A percentile compares a stretch with the other conserved stretches of the same genome.
Evolutionary conservation across 2,329 filamentous ascomycete genomes (phyloP).

Genomic region (Trichoderma endophyticum): DNA sequence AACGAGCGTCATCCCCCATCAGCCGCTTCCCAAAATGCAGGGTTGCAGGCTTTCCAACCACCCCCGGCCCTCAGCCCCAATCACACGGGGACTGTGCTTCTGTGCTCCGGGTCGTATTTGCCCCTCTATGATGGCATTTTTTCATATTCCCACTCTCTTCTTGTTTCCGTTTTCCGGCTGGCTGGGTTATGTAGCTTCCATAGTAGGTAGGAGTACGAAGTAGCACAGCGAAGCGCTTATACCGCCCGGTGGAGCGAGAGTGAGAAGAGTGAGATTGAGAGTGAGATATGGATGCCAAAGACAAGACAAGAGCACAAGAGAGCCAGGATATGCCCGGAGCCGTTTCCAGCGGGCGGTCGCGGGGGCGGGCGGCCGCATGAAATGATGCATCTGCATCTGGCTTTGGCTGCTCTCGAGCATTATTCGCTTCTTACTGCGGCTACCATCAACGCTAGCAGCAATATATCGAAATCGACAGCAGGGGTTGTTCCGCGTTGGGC

Average conservation of each 20-base stretch:
- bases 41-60: background rate
- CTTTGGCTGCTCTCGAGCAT: background rate
- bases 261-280: background rate
- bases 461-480: background rate
- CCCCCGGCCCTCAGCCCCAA: background rate
- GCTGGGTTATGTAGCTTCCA: background rate
- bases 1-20: background rate
- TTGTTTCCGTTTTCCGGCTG: background rate
- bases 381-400: background rate
- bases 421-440: background rate
- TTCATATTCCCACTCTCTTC: background rate
- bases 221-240: background rate
- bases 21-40: background rate
- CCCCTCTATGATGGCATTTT: background rate
- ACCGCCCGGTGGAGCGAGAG: background rate
- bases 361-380: background rate
- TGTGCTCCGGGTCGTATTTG: background rate
- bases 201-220: background rate
- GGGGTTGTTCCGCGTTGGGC: background rate
- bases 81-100: background rate
- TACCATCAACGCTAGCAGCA: background rate
- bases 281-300: background rate
- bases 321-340: background rate
- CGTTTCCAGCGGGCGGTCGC: background rate
- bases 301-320: background rate